phyloP scores from a whole-genome alignment of 352 stramenopile species.

The Globisporangium nodosum region DNA sequence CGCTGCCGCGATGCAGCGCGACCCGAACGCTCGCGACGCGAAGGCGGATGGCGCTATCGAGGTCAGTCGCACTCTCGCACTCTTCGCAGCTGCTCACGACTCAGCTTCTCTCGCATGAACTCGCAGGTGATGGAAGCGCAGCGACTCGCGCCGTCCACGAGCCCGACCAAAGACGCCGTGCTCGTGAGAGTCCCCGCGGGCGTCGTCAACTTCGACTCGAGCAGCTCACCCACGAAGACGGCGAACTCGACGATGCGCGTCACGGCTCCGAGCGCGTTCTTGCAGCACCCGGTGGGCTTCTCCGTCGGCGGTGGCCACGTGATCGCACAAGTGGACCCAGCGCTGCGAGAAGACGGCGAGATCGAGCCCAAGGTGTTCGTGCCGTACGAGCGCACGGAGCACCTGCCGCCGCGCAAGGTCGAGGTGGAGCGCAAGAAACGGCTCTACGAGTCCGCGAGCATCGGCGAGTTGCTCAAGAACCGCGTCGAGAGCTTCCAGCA shows the following conservation, averaged over 20 bases:
- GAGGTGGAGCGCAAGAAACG: constrained; percentile 70
- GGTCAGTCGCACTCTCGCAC: too few species aligned
- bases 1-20: too few species aligned
- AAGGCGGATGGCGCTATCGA: neutral
- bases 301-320: constrained; percentile 43
- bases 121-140: constrained; percentile 4
- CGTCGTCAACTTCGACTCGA: constrained; percentile 57
- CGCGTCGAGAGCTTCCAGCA: constrained; percentile 36
- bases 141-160: constrained; percentile 52
- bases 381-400: constrained; percentile 46
- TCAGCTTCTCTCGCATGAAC: neutral
- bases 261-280: constrained; percentile 27
- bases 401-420: constrained; percentile 54
- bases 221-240: constrained; percentile 14
- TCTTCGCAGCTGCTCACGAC: neutral
- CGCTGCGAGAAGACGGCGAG: constrained; percentile 40
- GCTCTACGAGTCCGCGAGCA: constrained; percentile 39
- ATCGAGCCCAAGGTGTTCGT: constrained; percentile 76
- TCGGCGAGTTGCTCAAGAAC: constrained; percentile 38
- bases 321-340: constrained; percentile 29
- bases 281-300: constrained; percentile 32
- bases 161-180: constrained; percentile 35
- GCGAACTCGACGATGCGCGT: constrained; percentile 34
- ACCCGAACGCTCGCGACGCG: neutral
- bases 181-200: constrained; percentile 21